These are phyloP conservation scores for Sphaerulina vaccinii DNA, from an alignment of 2,329 filamentous ascomycete species.

Conservation along the genomic window DNA sequence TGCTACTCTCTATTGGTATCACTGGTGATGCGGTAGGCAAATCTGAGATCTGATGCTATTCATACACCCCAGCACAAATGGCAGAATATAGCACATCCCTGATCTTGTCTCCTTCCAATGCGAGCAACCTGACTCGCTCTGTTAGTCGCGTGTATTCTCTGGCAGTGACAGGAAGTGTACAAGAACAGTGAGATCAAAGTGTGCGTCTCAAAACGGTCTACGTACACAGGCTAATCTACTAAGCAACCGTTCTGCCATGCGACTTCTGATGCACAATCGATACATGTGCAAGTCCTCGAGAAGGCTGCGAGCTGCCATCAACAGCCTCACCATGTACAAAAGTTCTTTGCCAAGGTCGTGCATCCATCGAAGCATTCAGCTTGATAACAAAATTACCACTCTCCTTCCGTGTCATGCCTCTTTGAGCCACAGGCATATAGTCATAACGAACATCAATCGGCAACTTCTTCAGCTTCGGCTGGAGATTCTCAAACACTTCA, in stretches of 20 bases:
- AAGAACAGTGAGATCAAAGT: background rate
- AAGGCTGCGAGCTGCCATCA: background rate
- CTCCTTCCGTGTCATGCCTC: slow-evolving; percentile 7
- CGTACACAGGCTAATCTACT: background rate
- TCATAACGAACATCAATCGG: slow-evolving; percentile 24
- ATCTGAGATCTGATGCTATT: no score
- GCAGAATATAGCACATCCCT: no score
- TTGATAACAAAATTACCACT: slow-evolving; percentile 14
- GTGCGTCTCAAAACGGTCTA: no score
- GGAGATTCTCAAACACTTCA: slow-evolving; percentile 22
- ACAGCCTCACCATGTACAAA: slow-evolving; percentile 15
- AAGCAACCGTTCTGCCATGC: slow-evolving; percentile 4
- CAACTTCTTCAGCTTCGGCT: slow-evolving; percentile 13
- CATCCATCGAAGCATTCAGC: slow-evolving; percentile 8
- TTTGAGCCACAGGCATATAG: slow-evolving; percentile 4
- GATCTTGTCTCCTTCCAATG: no score
- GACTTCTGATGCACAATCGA: background rate
- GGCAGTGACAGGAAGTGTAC: no score
- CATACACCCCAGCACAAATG: no score
- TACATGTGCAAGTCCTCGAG: slow-evolving; percentile 8
- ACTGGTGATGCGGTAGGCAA: no score
- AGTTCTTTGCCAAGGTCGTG: slow-evolving; percentile 8
- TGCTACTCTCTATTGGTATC: no score
- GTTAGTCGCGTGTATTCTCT: no score
- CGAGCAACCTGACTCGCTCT: no score